phyloP scores from a whole-genome alignment of 176 grass and related monocot genomes.

The Rhynchospora pubera region DNA sequence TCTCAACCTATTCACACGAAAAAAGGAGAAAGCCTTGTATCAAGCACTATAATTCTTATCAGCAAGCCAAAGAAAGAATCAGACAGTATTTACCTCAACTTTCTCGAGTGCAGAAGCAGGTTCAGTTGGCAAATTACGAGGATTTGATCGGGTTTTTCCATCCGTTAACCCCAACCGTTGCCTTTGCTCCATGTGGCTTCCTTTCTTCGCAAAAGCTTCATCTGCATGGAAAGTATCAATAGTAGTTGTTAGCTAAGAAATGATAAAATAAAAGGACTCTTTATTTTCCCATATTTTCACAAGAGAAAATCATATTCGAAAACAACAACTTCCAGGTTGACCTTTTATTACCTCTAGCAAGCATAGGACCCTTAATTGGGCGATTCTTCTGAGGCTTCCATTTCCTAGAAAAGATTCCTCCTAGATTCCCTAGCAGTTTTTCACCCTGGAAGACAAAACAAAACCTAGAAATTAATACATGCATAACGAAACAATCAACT shows the following conservation, averaged over 20 bases:
- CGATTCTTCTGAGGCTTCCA: conserved; percentile 75
- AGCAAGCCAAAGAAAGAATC: neutral
- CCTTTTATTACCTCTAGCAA: conserved; percentile 48
- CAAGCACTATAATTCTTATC: neutral
- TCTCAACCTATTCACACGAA: conserved; percentile 45
- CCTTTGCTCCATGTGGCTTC: conserved; percentile 68
- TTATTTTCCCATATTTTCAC: neutral
- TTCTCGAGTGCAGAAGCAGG: conserved; percentile 43
- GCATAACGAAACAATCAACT: neutral
- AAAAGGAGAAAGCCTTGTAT: neutral
- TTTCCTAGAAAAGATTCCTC: conserved; percentile 80
- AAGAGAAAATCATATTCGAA: neutral
- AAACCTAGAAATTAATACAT: neutral
- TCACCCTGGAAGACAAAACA: conserved; percentile 45
- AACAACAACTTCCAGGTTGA: neutral
- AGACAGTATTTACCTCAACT: conserved; percentile 54
- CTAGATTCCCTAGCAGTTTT: conserved; percentile 79
- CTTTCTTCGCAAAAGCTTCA: conserved; percentile 68
- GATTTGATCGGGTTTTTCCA: conserved; percentile 30
- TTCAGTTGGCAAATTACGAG: conserved; percentile 37
- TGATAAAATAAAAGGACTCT: neutral
- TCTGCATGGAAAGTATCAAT: conserved; percentile 32
- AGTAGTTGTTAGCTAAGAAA: neutral
- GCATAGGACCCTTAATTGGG: conserved; percentile 59
- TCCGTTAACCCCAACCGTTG: conserved; percentile 52